Evolutionary conservation across 805 yeast species (phyloP).

Genomic region (Yarrowia bubula): DNA sequence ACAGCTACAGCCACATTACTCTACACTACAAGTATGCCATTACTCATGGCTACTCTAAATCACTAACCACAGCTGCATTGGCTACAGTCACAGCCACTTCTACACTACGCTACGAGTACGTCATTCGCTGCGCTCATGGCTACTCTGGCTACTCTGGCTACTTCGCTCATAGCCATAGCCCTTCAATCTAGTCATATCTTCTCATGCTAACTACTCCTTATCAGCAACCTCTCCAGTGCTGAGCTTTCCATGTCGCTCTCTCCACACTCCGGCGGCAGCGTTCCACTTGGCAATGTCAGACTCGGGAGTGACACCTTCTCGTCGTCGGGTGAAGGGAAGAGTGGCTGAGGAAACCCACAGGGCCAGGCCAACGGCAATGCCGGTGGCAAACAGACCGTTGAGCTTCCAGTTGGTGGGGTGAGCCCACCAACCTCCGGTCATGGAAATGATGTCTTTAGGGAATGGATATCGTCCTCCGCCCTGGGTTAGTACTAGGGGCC

Average conservation of each 20-base stretch:
- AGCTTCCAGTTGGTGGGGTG: constrained; percentile 51
- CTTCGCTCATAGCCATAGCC: too few species aligned
- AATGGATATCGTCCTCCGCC: constrained; percentile 27
- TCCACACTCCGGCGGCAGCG: constrained; percentile 42
- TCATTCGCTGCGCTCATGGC: too few species aligned
- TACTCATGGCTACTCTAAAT: too few species aligned
- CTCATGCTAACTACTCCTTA: too few species aligned
- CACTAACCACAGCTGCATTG: too few species aligned
- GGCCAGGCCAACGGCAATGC: constrained; percentile 43
- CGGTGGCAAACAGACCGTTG: constrained; percentile 42
- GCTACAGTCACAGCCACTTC: too few species aligned
- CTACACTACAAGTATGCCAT: too few species aligned
- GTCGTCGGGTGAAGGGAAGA: constrained; percentile 37
- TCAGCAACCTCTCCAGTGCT: constrained; percentile 6
- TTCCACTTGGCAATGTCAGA: constrained; percentile 48
- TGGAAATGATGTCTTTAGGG: constrained; percentile 21
- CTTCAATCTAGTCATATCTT: too few species aligned
- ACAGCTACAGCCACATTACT: too few species aligned
- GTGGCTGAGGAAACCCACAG: constrained; percentile 40
- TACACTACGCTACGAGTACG: too few species aligned
- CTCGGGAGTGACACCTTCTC: constrained; percentile 40
- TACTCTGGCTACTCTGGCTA: too few species aligned
- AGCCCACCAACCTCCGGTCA: constrained; percentile 56
- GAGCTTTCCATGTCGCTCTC: constrained; percentile 23
- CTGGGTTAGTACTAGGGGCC: constrained; percentile 2